phyloP scores from a whole-genome alignment of 139 green algal species.

The Volvox reticuliferus region DNA sequence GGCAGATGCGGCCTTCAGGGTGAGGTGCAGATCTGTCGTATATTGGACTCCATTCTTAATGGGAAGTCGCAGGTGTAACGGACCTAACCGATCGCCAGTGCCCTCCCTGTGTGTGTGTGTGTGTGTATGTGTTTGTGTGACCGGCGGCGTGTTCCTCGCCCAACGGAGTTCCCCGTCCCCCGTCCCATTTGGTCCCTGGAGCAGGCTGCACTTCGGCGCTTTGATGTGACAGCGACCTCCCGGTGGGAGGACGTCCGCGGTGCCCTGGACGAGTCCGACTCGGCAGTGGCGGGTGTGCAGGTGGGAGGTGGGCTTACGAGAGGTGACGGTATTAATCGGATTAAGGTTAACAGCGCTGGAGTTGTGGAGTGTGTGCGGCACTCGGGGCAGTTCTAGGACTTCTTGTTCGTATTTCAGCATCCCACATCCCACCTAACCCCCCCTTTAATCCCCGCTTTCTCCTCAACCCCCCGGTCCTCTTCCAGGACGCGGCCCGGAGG shows the following conservation, averaged over 20 bases:
- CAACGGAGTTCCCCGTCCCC: background rate
- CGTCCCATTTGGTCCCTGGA: background rate
- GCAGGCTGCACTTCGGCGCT: slow-evolving; percentile 24
- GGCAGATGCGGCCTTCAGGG: slow-evolving; percentile 24
- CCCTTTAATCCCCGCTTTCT: background rate
- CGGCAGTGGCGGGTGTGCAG: background rate
- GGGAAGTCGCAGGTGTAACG: too few relatives aligned
- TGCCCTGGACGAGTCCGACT: background rate
- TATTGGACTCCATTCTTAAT: background rate
- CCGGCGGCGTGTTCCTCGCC: background rate
- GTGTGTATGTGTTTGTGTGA: slow-evolving; percentile 1
- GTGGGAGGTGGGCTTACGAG: too few relatives aligned
- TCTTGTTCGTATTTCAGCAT: too few relatives aligned
- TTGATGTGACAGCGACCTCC: slow-evolving; percentile 14
- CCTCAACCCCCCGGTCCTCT: too few relatives aligned
- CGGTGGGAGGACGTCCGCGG: background rate
- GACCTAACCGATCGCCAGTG: too few relatives aligned
- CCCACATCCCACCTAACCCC: too few relatives aligned
- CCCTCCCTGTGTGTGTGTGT: slow-evolving; percentile 1
- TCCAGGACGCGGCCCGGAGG: slow-evolving; percentile 28
- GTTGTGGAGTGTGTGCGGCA: too few relatives aligned
- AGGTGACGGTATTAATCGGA: too few relatives aligned
- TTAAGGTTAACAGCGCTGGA: too few relatives aligned
- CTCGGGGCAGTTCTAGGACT: too few relatives aligned
- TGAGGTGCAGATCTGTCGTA: background rate